Conservation (phyloP, 495 filamentous ascomycete genomes). For the Cudoniella acicularis region DNA sequence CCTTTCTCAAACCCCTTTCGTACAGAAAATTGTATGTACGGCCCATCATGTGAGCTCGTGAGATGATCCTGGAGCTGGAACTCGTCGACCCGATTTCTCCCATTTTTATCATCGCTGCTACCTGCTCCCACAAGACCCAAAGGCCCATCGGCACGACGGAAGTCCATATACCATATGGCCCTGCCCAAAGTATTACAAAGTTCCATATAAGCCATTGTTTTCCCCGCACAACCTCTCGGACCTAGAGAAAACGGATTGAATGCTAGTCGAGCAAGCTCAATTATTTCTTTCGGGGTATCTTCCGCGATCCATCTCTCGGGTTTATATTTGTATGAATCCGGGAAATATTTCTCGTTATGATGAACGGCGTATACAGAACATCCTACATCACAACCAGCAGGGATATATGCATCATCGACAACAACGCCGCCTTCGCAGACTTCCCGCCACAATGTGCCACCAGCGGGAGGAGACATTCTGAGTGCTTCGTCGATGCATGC, state of each 20-base stretch:
- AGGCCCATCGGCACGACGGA: too few relatives aligned
- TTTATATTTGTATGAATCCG: slow-evolving; percentile 24
- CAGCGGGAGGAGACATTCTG: slow-evolving; percentile 27
- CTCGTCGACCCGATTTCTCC: too few relatives aligned
- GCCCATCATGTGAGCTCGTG: too few relatives aligned
- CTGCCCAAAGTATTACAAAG: too few relatives aligned
- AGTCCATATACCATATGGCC: too few relatives aligned
- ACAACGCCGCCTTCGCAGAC: slow-evolving; percentile 13
- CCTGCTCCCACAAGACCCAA: too few relatives aligned
- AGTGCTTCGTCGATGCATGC: slow-evolving; percentile 32
- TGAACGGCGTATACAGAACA: slow-evolving; percentile 25
- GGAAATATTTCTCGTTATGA: slow-evolving; percentile 27
- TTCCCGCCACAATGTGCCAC: slow-evolving; percentile 21
- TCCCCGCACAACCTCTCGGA: slow-evolving; percentile 53
- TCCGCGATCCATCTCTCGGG: slow-evolving; percentile 32
- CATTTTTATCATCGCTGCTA: too few relatives aligned
- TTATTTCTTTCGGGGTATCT: not conserved
- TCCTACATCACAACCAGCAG: slow-evolving; percentile 27
- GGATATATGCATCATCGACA: slow-evolving; percentile 22
- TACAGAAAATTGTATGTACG: too few relatives aligned
- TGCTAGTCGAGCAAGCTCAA: slow-evolving; percentile 20
- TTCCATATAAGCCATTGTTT: slow-evolving; percentile 43
- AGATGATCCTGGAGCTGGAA: too few relatives aligned
- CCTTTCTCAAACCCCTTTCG: too few relatives aligned
- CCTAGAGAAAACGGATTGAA: slow-evolving; percentile 58